These are phyloP conservation scores for Quercus phellos DNA, from an alignment of 331 rosid genomes.

Conservation along the genomic window DNA sequence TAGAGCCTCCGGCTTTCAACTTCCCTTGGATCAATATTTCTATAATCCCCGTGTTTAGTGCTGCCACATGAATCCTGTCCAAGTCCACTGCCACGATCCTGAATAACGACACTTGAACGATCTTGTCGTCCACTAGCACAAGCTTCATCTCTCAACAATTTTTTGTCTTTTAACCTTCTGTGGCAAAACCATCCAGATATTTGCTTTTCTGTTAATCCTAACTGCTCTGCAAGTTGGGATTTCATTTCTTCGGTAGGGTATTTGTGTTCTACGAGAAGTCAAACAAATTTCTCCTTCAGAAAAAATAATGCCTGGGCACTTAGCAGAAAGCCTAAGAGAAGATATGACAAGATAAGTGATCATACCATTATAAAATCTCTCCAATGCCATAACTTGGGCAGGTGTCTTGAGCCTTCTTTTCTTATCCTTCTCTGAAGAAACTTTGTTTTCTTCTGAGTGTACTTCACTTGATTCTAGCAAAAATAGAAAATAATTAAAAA, in stretches of 20 bases:
- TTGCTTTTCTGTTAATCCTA: constrained; percentile 89
- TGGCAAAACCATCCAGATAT: constrained; percentile 99
- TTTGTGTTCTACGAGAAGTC: constrained; percentile 58
- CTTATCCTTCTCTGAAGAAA: constrained; percentile 51
- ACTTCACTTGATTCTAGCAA: constrained; percentile 55
- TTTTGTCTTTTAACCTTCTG: constrained; percentile 91
- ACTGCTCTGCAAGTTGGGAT: constrained; percentile 56
- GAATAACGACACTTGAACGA: constrained; percentile 84
- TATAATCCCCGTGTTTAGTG: constrained; percentile 79
- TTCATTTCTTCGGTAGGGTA: constrained; percentile 93
- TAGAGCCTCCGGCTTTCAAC: constrained; percentile 80
- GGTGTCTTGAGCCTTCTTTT: constrained; percentile 89
- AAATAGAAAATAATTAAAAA: constrained; percentile 20
- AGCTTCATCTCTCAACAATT: constrained; percentile 56
- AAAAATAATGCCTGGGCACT: constrained; percentile 4
- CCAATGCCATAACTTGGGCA: constrained; percentile 70
- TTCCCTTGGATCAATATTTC: constrained; percentile 78
- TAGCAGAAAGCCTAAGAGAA: constrained; percentile 10
- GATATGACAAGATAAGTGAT: constrained; percentile 13
- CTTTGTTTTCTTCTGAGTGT: constrained; percentile 76
- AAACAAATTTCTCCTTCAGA: constrained; percentile 11
- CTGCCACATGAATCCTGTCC: constrained; percentile 99
- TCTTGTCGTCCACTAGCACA: constrained; percentile 74
- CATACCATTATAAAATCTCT: constrained; percentile 76
- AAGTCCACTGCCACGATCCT: constrained; percentile 87